Base-by-base conservation (phyloP, 495 filamentous ascomycete genomes). In the Penicillium herquei region DNA sequence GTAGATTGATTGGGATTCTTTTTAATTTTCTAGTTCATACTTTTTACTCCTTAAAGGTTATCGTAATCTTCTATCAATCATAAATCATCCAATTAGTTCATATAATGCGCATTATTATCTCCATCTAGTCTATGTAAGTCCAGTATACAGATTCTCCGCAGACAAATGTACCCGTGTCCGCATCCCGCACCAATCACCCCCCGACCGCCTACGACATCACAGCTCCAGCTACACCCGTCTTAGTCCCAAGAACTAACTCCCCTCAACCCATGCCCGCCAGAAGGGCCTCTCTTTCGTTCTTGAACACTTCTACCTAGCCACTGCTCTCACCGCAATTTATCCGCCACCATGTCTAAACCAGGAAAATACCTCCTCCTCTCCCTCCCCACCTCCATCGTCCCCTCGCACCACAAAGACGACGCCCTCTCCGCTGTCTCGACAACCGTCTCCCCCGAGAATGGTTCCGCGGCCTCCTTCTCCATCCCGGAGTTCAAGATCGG, bases 401-500 rank as follows among this genome's bases (percentile, higher is more conserved):
- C 82, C 58, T 84, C 87, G 48, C 81, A 83, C 72, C 82, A 90
- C 75, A 76, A 81, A 57, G 87, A 95, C 64, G 92, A 96, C 69
- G 93, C 94, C 56, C 76, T 92, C 62, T 72, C 83, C 32, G 81
- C 87, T 47, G 66, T 98, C 33, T 83, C 83, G 58, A 66, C 87
- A 44, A 89, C 89, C 11, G 77, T 97, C 53, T 75, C 82, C 30
- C 73, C 83, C 34, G 89, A 96, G 51, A 85, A 89, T 65, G 92
- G 89, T 62, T 84, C 84, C 41, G 85, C 90, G 16, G 77, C 84
- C 45, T 85, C 87, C 7, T 97, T 97, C 64, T 70, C 81, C 11
- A 89, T 98, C 56, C 94, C 94, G 3, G 87, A 89, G 39, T 96
- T 98, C 80, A 98, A 98, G 76, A 96, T 98, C 71, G 94, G 94